Percentiles rank a stretch among this genome's conserved stretches.
Conservation (phyloP, 1,284 basidiomycete genomes). For the Athelia psychrophila region DNA sequence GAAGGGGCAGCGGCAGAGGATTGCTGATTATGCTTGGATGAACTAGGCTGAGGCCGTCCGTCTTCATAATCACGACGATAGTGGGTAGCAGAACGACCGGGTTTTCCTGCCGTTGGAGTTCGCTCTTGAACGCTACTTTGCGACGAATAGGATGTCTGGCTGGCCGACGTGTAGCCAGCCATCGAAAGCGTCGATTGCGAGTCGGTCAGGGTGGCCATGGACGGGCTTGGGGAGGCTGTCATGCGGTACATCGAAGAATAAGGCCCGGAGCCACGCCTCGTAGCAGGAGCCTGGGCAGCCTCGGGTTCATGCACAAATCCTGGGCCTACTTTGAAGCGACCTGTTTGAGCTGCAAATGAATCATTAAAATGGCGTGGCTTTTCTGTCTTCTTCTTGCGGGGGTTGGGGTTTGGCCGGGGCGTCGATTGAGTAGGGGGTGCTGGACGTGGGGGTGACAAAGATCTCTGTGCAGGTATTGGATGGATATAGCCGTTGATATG, state of each 20-base stretch:
- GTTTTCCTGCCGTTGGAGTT: conserved; percentile 1
- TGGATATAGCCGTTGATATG: not conserved
- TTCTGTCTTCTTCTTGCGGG: conserved; percentile 22
- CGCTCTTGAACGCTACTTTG: no score
- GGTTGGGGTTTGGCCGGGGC: conserved; percentile 23
- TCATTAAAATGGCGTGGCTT: conserved; percentile 9
- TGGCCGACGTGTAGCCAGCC: not conserved
- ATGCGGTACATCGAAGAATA: conserved; percentile 34
- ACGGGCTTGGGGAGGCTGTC: conserved; percentile 1
- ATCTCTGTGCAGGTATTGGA: not conserved
- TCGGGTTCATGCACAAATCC: conserved; percentile 15
- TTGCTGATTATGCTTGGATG: not conserved
- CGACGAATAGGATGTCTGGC: no score
- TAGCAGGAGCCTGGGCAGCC: conserved; percentile 20
- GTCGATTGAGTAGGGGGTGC: not conserved
- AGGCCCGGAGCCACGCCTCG: conserved; percentile 26
- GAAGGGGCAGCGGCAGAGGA: no score
- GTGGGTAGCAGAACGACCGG: conserved; percentile 16
- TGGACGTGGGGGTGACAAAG: no score
- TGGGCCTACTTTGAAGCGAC: conserved; percentile 33
- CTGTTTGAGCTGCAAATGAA: conserved; percentile 35
- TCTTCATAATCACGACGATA: conserved; percentile 34
- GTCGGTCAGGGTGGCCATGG: not conserved
- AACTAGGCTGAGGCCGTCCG: conserved; percentile 10
- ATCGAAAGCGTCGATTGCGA: not conserved